Base-by-base conservation (phyloP, 2,329 filamentous ascomycete species). In the Trichocomaceae sp. region DNA sequence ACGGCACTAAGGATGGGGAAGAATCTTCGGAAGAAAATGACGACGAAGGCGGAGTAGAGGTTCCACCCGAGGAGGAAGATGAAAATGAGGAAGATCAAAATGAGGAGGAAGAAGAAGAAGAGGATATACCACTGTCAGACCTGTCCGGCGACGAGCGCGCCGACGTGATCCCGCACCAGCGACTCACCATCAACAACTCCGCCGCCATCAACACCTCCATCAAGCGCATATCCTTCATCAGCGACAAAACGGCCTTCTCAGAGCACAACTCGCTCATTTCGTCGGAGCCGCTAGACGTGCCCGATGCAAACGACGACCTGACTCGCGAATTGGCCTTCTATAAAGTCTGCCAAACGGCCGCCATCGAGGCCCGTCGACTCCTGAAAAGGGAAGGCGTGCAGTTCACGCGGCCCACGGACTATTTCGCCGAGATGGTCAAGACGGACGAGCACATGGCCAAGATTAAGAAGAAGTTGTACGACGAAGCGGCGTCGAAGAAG, bases 391-490 rank as follows among this genome's bases (percentile, higher is more conserved):
- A 96, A 72, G 86, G 86, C 8, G 81, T 92, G 0, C 83, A 88
- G 6, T 99, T 99, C 75, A 86, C 89, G 26, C 83, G 93, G 9
- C 93, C 93, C 3, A 85, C 83, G 54, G 93, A 99, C 75, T 99
- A 95, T 76, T 99, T 99, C 65, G 93, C 93, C 45, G 93, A 99
- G 79, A 99, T 97, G 91, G 86, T 96, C 66, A 97, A 97, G 83
- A 89, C 86, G 66, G 93, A 99, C 69, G 92, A 95, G 65, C 93
- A 96, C 73, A 99, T 99, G 93, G 88, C 88, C 69, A 91, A 88
- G 79, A 88, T 99, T 70, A 95, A 95, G 79, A 83, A 86, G 66
- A 95, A 95, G 80, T 78, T 97, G 65, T 81, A 96, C 59, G 91
- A 97, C 66, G 90, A 95, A 67, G 93, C 92, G 0, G 88, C 92